phyloP scores from a whole-genome alignment of 345 rosid genomes.

The Boechera retrofracta region DNA sequence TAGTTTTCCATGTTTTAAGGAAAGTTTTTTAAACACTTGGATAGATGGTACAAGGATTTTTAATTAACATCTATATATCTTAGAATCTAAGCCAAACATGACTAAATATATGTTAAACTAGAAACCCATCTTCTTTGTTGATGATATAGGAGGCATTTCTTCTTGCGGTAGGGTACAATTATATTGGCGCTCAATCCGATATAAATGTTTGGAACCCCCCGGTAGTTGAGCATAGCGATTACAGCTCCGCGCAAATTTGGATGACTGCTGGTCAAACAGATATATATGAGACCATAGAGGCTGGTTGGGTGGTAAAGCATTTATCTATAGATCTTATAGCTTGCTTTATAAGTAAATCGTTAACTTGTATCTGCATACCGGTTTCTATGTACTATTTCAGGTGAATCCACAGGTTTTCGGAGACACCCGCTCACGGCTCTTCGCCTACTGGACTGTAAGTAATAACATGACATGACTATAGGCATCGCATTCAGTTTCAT shows the following conservation, averaged over 20 bases:
- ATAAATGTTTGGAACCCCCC: slow-evolving; percentile 63
- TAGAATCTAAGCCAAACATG: background rate
- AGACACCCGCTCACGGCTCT: slow-evolving; percentile 42
- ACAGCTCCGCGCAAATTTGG: slow-evolving; percentile 56
- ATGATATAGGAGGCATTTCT: slow-evolving; percentile 45
- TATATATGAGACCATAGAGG: slow-evolving; percentile 50
- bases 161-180: slow-evolving; percentile 45
- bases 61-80: background rate
- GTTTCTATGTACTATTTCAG: slow-evolving; percentile 16
- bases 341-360: background rate
- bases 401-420: slow-evolving; percentile 44
- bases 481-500: background rate
- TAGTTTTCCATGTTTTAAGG: background rate
- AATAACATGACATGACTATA: slow-evolving; percentile 11
- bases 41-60: background rate
- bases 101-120: background rate
- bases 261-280: slow-evolving; percentile 36
- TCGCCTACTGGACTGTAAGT: slow-evolving; percentile 50
- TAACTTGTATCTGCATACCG: too few relatives aligned
- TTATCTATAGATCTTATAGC: background rate
- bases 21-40: background rate
- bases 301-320: slow-evolving; percentile 56
- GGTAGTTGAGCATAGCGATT: slow-evolving; percentile 40
- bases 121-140: background rate
- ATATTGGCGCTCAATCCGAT: slow-evolving; percentile 48